Percentiles rank a stretch among this genome's conserved stretches.
Evolutionary conservation across 805 yeast species (phyloP).

Genomic region (Metschnikowia reukaufii): DNA sequence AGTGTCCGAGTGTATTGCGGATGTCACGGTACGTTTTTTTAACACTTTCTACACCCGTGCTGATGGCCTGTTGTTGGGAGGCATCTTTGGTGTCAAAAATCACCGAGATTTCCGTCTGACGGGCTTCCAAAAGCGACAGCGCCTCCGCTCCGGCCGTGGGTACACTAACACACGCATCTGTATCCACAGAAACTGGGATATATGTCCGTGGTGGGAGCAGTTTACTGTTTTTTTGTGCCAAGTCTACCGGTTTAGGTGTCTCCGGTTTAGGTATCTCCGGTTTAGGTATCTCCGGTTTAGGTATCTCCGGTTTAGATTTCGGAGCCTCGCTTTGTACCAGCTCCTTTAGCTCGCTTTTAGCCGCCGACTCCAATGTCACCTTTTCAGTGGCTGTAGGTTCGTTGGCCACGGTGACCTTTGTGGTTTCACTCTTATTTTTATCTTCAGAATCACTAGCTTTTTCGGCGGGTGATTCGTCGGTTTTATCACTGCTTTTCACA

Average conservation of each 20-base stretch:
- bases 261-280: background rate
- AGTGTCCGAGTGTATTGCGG: slow-evolving; percentile 45
- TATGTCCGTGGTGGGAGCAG: slow-evolving; percentile 12
- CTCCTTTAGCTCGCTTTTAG: no score
- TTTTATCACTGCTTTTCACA: no score
- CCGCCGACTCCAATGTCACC: no score
- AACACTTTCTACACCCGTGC: slow-evolving; percentile 39
- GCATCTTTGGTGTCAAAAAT: slow-evolving; percentile 51
- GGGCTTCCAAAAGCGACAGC: slow-evolving; percentile 49
- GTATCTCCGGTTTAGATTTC: background rate
- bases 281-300: background rate
- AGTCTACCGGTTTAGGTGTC: background rate
- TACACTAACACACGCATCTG: slow-evolving; percentile 3
- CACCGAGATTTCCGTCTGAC: slow-evolving; percentile 56
- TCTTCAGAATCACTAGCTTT: background rate
- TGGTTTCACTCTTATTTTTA: background rate
- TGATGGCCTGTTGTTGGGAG: slow-evolving; percentile 47
- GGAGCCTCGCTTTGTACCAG: no score
- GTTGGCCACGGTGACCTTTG: no score
- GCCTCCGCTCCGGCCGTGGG: slow-evolving; percentile 6
- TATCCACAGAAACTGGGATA: slow-evolving; percentile 1
- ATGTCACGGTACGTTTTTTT: slow-evolving; percentile 48
- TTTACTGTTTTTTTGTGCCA: background rate
- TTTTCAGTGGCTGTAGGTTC: no score
- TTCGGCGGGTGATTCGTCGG: no score